phyloP scores from a whole-genome alignment of 1,139 yeast genomes.

The Sugiyamaella paludigena region DNA sequence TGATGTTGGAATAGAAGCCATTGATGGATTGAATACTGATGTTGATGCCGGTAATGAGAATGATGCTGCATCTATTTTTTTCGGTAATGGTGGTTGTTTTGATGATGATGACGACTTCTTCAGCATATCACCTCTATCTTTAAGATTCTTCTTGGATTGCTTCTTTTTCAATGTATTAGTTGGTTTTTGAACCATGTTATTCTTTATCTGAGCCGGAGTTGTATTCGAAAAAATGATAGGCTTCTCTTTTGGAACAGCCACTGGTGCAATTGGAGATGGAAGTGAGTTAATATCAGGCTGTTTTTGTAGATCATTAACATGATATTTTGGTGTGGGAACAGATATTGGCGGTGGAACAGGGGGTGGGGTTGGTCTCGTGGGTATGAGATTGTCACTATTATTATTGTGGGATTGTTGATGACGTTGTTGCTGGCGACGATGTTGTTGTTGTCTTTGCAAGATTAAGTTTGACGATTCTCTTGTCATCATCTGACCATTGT shows the following conservation, averaged over 20 bases:
- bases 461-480: too few species aligned
- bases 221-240: slow-evolving; percentile 17
- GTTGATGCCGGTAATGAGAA: too few species aligned
- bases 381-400: neutral
- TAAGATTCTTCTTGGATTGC: slow-evolving; percentile 14
- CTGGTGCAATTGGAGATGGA: slow-evolving; percentile 12
- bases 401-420: slow-evolving; percentile 5
- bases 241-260: slow-evolving; percentile 14
- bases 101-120: neutral
- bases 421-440: slow-evolving; percentile 6
- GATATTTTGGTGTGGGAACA: slow-evolving; percentile 3
- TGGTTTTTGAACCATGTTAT: slow-evolving; percentile 16
- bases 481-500: too few species aligned
- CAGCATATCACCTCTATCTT: slow-evolving; percentile 9
- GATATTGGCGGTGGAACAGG: slow-evolving; percentile 7
- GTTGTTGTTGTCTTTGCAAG: slow-evolving; percentile 12
- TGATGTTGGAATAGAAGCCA: neutral
- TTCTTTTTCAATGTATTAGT: slow-evolving; percentile 7
- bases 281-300: slow-evolving; percentile 5
- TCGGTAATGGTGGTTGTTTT: slow-evolving; percentile 1
- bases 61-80: neutral
- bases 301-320: slow-evolving; percentile 2
- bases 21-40: slow-evolving; percentile 1
- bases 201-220: slow-evolving; percentile 17
- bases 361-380: slow-evolving; percentile 9